These are phyloP conservation scores for Luzula sylvatica DNA, from an alignment of 176 grass and related monocot genomes.

Conservation along the genomic window DNA sequence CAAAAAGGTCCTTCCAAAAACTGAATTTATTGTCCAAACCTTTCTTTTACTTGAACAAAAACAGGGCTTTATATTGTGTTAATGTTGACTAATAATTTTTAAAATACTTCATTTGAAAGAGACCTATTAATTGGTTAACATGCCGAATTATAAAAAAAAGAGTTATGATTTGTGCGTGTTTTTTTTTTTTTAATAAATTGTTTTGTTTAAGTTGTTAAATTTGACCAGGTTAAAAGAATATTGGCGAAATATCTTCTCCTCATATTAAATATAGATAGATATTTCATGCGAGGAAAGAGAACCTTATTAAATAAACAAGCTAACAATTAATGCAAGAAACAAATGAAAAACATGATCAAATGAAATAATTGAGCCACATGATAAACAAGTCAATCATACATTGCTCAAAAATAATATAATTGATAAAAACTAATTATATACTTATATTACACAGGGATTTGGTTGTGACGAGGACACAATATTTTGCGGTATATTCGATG, in stretches of 20 bases:
- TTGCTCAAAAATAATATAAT: background rate
- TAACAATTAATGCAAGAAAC: background rate
- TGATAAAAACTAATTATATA: background rate
- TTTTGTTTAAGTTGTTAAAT: background rate
- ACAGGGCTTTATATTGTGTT: too few relatives aligned
- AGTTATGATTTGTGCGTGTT: too few relatives aligned
- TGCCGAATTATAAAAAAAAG: too few relatives aligned
- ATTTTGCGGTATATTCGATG: slow-evolving; percentile 89
- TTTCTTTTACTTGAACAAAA: too few relatives aligned
- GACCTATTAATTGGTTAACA: too few relatives aligned
- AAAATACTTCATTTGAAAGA: too few relatives aligned
- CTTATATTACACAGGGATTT: slow-evolving; percentile 46
- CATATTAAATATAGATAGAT: too few relatives aligned
- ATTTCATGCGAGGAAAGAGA: background rate
- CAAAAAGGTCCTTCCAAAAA: too few relatives aligned
- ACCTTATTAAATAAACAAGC: background rate
- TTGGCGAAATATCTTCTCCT: background rate
- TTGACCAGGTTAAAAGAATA: background rate
- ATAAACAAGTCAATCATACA: background rate
- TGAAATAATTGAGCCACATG: background rate
- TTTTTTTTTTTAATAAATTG: background rate
- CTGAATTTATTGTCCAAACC: too few relatives aligned
- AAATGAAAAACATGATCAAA: too few relatives aligned
- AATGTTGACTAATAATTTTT: too few relatives aligned
- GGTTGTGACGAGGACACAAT: slow-evolving; percentile 59